A percentile compares a stretch with the other conserved stretches of the same genome.
phyloP scores from a whole-genome alignment of 257 asterid species.

The Nicotiana undulata region DNA sequence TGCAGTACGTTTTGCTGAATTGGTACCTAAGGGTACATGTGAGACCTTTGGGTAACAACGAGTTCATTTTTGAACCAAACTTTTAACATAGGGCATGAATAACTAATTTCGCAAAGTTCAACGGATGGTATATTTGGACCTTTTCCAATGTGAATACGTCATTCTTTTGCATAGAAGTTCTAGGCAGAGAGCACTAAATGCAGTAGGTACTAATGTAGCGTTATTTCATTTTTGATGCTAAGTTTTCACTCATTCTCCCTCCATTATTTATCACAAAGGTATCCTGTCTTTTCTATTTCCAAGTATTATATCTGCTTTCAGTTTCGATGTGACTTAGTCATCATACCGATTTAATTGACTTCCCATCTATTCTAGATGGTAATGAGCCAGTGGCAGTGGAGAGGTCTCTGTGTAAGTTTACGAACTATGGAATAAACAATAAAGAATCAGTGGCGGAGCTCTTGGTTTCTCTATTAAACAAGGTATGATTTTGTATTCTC shows the following conservation, averaged over 20 bases:
- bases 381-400: constrained; percentile 55
- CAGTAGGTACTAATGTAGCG: not conserved
- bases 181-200: not conserved
- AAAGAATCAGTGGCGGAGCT: constrained; percentile 77
- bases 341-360: not conserved
- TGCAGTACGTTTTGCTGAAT: no score
- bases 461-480: constrained; percentile 63
- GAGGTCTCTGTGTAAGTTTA: constrained; percentile 42
- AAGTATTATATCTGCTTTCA: not conserved
- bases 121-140: no score
- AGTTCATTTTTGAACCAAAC: no score
- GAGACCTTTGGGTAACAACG: no score
- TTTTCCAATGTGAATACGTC: not conserved
- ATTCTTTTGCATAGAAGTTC: not conserved
- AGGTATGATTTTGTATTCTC: constrained; percentile 34
- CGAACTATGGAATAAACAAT: constrained; percentile 54
- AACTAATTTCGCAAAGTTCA: no score
- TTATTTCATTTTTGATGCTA: not conserved
- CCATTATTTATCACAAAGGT: not conserved
- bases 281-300: not conserved
- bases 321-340: not conserved
- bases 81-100: no score
- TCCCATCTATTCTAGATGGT: constrained; percentile 49
- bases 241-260: not conserved
- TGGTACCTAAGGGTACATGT: no score